Evolutionary conservation across 2,329 filamentous ascomycete genomes (phyloP), one percentile per base, ranked within the genome.

Genomic region (Nemania diffusa): DNA sequence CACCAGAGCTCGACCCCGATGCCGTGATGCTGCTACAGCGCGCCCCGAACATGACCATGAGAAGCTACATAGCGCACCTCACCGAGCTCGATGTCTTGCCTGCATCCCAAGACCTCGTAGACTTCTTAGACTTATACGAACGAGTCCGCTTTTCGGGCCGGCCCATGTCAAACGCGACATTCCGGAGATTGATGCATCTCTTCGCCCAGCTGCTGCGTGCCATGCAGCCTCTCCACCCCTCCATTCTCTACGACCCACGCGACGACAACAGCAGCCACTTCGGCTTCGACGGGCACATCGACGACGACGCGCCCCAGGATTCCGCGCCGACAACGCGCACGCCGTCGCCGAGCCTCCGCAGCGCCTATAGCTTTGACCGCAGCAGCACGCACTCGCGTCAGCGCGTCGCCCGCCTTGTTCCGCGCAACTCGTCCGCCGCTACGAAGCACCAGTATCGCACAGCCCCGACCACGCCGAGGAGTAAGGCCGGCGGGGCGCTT

Each of bases 101-200:
- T 17, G 58, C 42, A 29, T 75, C 74, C 0, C 68, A 71, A 52
- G 53, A 69, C 1, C 90, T 77, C 72, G 84, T 71, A 77, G 88
- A 78, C 69, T 99, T 98, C 76, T 81, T 97, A 22, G 79, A 85
- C 0, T 82, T 88, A 22, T 99, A 97, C 80, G 96, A 98, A 80
- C 84, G 87, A 64, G 93, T 94, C 2, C 90, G 95, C 46, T 99
- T 97, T 81, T 94, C 92, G 1, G 87, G 87, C 0, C 82, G 84
- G 5, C 87, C 91, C 0, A 82, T 97, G 3, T 86, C 88, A 2
- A 91, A 94, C 72, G 75, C 80, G 0, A 86, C 91, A 58, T 98
- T 99, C 77, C 86, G 91, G 42, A 81, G 85, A 24, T 82, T 97
- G 32, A 97, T 97, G 93, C 87, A 89, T 64, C 84, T 92, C 27